These are phyloP conservation scores for Fusarium oxysporum DNA, from an alignment of 2,329 filamentous ascomycete genomes.

Conservation along the genomic window DNA sequence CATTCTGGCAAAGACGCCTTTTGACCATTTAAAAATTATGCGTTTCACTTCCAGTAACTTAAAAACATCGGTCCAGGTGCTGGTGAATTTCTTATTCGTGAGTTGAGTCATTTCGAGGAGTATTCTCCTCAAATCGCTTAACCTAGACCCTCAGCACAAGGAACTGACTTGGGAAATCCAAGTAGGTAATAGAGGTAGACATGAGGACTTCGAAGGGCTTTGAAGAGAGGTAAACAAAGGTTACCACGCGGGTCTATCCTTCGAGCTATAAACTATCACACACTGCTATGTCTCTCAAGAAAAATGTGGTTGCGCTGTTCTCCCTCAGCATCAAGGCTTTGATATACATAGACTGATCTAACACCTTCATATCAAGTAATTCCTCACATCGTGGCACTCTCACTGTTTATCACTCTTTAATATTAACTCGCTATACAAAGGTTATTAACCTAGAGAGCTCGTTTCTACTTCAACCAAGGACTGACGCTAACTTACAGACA, in stretches of 20 bases:
- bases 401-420: fast-evolving
- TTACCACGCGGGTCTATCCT: fast-evolving
- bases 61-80: fast-evolving
- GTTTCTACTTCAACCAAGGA: too few relatives aligned
- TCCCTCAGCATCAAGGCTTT: fast-evolving
- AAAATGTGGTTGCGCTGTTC: fast-evolving
- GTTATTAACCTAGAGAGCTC: too few relatives aligned
- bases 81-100: fast-evolving
- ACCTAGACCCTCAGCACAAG: neutral
- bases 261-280: neutral
- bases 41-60: fast-evolving
- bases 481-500: neutral
- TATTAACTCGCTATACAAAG: fast-evolving
- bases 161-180: neutral
- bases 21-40: fast-evolving
- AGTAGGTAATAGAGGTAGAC: too few relatives aligned
- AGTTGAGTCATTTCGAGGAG: too few relatives aligned
- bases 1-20: fast-evolving
- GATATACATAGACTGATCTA: neutral
- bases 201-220: neutral
- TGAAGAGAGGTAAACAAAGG: fast-evolving
- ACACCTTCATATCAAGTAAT: too few relatives aligned
- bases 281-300: neutral
- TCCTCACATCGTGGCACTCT: fast-evolving
- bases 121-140: neutral